Evolutionary conservation across 176 grass and related monocot species (phyloP).

Genomic region (Typha latifolia): DNA sequence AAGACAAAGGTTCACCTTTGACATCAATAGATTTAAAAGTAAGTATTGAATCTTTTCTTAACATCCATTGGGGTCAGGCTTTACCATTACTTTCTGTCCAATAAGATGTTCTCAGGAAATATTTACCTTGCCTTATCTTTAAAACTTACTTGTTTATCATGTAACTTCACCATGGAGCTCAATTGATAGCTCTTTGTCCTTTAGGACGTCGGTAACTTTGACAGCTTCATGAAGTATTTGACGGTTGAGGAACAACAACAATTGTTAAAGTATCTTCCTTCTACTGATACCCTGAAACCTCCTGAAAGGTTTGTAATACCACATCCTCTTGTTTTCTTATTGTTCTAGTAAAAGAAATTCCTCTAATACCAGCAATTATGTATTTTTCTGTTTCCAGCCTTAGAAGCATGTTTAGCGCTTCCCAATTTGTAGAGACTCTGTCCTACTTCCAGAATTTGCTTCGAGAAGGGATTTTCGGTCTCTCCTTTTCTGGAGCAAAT

Average conservation of each 20-base stretch:
- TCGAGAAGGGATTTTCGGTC: constrained; percentile 28
- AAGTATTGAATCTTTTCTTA: constrained; percentile 4
- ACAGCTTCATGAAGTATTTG: constrained; percentile 29
- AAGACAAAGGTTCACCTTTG: constrained; percentile 18
- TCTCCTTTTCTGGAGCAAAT: constrained; percentile 21
- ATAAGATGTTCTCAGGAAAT: too few relatives aligned
- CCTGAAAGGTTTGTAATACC: constrained; percentile 28
- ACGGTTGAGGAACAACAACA: constrained; percentile 23
- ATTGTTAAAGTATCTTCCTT: constrained; percentile 36
- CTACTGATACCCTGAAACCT: constrained; percentile 26
- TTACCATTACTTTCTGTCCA: too few relatives aligned
- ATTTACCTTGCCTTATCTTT: too few relatives aligned
- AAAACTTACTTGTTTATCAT: too few relatives aligned
- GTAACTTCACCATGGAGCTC: not conserved
- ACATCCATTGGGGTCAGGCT: too few relatives aligned
- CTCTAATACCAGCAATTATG: not conserved
- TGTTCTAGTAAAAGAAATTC: not conserved
- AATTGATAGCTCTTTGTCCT: constrained; percentile 8
- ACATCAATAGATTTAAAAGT: constrained; percentile 29
- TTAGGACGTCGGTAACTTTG: constrained; percentile 34
- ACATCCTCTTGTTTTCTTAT: constrained; percentile 5
- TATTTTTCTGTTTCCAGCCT: constrained; percentile 21
- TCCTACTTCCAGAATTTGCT: constrained; percentile 29
- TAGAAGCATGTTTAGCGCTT: constrained; percentile 28
- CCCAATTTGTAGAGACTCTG: constrained; percentile 27